Evolutionary conservation across 75 land plant genomes (phyloP).

Genomic region (Pinus albicaulis): DNA sequence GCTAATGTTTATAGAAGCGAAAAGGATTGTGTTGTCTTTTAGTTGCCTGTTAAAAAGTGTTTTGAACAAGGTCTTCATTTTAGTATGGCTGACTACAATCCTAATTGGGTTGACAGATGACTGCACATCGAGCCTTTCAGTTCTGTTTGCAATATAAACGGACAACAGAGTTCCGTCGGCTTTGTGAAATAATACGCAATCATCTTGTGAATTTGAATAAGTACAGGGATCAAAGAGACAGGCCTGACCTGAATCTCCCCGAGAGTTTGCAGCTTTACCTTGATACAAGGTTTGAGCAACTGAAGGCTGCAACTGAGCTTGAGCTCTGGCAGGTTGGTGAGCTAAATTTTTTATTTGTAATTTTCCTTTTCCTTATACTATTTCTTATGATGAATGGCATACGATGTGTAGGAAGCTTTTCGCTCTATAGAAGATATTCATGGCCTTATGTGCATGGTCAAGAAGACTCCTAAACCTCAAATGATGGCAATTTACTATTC

Average conservation of each 20-base stretch:
- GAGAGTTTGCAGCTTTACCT: constrained; percentile 89
- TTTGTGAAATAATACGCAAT: constrained; percentile 93
- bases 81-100: neutral
- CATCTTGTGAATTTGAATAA: constrained; percentile 84
- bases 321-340: constrained; percentile 88
- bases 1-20: too few species aligned
- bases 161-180: constrained; percentile 88
- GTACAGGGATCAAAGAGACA: constrained; percentile 90
- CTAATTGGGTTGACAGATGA: constrained; percentile 61
- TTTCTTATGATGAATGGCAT: neutral
- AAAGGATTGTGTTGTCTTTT: too few species aligned
- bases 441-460: constrained; percentile 97
- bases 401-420: constrained; percentile 81
- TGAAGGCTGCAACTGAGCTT: constrained; percentile 93
- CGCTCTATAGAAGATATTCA: constrained; percentile 93
- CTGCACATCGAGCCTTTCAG: constrained; percentile 93
- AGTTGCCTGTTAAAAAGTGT: neutral
- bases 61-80: neutral
- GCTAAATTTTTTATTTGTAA: too few species aligned
- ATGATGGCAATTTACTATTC: constrained; percentile 91
- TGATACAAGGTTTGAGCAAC: constrained; percentile 93
- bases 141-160: constrained; percentile 96
- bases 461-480: constrained; percentile 85
- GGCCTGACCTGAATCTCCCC: constrained; percentile 87
- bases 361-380: neutral